Base-by-base conservation (phyloP, 352 stramenopile genomes). In the Globisporangium parvum region DNA sequence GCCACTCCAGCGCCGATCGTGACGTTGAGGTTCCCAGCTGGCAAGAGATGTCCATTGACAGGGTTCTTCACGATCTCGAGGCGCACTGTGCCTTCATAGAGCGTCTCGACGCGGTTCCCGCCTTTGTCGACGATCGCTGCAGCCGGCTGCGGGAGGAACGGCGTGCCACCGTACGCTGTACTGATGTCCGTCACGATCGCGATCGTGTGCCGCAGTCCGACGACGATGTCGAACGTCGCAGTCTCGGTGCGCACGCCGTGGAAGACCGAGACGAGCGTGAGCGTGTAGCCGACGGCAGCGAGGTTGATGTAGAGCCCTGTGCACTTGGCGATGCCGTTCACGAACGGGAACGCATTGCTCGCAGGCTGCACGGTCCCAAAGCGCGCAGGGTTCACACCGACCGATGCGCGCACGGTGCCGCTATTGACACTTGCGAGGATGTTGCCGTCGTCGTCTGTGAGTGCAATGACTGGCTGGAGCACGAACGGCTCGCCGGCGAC, bases 371-470 rank as follows among this genome's bases (percentile, higher is more conserved):
- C 49, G 11, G 61, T 65, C n/a, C 67, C 79, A 17, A 79, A 92
- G 10, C 66, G 60, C 47, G 63, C 70, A 20, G 80, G 77, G 35
- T 80, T 82, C 18, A 63, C 59, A n/a, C 72, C 74, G 50, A 92
- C 78, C 11, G 62, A 64, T 1, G 78, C 83, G 8, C 64, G 63
- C 10, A 95, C 77, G 1, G 64, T 67, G 47, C 85, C 85, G 12
- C 51, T 63, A 55, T 55, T 92, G 49, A 86, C 65, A 0, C 57
- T 70, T 18, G 71, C 85, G 26, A 92, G 65, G 55, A 93, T 89
- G 59, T 89, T 89, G 41, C 81, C 82, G 37, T 71, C 70, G 54
- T 90, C 81, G 40, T 95, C 83, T 21, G 80, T 86, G 31, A 95
- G 65, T 20, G 78, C 79, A 3, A 93, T 63, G 33, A 85, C 76